Base-by-base conservation (phyloP, 495 filamentous ascomycete species). In the Copromyces sp. region DNA sequence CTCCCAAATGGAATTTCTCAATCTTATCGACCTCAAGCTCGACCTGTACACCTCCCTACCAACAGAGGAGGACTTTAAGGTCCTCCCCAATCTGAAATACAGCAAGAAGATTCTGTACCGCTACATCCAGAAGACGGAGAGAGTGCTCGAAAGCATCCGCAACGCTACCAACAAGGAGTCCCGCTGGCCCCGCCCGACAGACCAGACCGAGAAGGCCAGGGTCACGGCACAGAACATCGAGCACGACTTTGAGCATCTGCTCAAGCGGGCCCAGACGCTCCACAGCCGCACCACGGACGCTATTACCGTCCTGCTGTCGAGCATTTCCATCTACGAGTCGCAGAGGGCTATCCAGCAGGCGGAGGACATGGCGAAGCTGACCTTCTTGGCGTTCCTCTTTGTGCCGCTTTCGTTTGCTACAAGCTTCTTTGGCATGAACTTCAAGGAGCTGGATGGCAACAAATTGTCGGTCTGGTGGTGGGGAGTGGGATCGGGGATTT, bases 401-500 rank as follows among this genome's bases (percentile, higher is more conserved):
- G 73, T 81, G 11, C 78, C 79, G 3, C 47, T 81, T 4, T 78
- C 78, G 1, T 77, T 81, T 69, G 75, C 78, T 41, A 68, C 78
- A 0, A 75, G 75, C 17, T 71, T 81, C 38, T 83, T 81, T 29
- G 80, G 83, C 16, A 83, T 84, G 83, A 82, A 84, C 71, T 77
- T 84, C 9, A 53, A 53, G 9, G 45, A 53, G 45, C 20, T 53
- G 2, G 9, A 53, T 12, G 45, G 9, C 3, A 12, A 53, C 3
- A 24, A 9, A 24, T 12, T 53, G 9, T 53, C 45, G 9, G 3
- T 53, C 8, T 53, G 45, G 45, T 53, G n/a, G 45, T 53, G 45
- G 45, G 45, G 9, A 20, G n/a, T 53, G 9, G 45, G 8, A 53
- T 24, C 45, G 7, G 44, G 6, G 17, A 45, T 45, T 0, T 45